Base-by-base conservation (phyloP, 2,329 filamentous ascomycete genomes). In the Sporothrix dimorphospora region DNA sequence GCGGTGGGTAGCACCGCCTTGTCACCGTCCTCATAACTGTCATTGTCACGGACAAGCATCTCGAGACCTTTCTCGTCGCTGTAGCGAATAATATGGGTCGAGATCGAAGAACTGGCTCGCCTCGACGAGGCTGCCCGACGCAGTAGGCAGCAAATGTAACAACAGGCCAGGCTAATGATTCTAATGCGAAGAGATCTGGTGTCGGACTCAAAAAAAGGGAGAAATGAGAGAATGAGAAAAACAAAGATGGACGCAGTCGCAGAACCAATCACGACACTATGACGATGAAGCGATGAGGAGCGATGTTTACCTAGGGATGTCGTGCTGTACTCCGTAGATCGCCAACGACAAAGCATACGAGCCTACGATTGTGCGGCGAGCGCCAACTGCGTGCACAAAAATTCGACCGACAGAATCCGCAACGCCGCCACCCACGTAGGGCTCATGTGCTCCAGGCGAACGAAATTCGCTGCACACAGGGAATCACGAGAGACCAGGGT, bases 51-150 rank as follows among this genome's bases (percentile, higher is more conserved):
- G 21, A 55, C 12, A 11, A 55, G 30, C 12, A 12, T 55, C 51
- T 55, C 51, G 9, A 55, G 24, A 9, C 8, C 51, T 1, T 55
- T 21, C 12, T 55, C 51, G 8, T 55, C 51, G 24, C 30, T 55
- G 51, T 55, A 55, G 24, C 51, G 51, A 9, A 55, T 55, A 30
- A 8, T 30, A n/a, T n/a, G n/a, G n/a, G 51, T 55, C 53, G 12
- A 55, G 24, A 30, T 55, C 24, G 14, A 55, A 55, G 53, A 55
- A 30, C 24, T 55, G 24, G 53, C 53, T 55, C 3, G 53, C 53
- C 53, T 55, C 30, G 24, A 55, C 53, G 24, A 55, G 53, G 53
- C 53, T 55, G 53, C 53, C 53, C 53, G 24, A 55, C 53, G 24
- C 53, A 55, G 14, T 30, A 55, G 1, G 53, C 53, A 5, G 24